A percentile compares a stretch with the other conserved stretches of the same genome.
Evolutionary conservation across 225 moss, liverwort and hornwort genomes (phyloP).

Genomic region (Bryum argenteum): DNA sequence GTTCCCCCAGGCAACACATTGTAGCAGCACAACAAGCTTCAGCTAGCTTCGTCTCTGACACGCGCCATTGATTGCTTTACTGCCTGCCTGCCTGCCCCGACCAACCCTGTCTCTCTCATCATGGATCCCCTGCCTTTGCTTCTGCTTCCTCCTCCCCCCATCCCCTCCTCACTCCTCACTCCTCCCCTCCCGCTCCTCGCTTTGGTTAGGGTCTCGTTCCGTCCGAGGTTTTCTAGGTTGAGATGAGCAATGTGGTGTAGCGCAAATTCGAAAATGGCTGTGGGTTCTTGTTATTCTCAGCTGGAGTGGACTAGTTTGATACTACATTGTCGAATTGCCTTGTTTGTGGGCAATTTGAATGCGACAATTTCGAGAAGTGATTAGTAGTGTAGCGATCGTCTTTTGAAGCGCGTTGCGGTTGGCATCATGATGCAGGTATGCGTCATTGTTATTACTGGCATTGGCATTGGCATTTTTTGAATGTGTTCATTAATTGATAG

Average conservation of each 20-base stretch:
- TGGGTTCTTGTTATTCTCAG: neutral
- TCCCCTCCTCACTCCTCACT: neutral
- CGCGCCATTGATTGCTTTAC: constrained; percentile 38
- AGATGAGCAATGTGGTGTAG: too few species aligned
- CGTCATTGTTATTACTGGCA: too few species aligned
- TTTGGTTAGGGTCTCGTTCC: constrained; percentile 25
- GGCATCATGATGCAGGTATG: constrained; percentile 54
- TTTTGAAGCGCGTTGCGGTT: constrained; percentile 16
- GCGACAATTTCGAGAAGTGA: constrained; percentile 23
- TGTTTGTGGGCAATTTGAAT: constrained; percentile 7
- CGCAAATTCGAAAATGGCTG: constrained; percentile 19
- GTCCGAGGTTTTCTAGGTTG: neutral
- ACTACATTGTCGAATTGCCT: constrained; percentile 13
- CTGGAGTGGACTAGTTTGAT: constrained; percentile 5
- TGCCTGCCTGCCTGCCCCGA: constrained; percentile 17
- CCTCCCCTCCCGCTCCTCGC: neutral
- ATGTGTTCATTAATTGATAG: too few species aligned
- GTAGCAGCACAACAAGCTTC: neutral
- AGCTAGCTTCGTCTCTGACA: constrained; percentile 16
- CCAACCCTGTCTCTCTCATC: constrained; percentile 36
- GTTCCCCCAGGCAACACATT: neutral
- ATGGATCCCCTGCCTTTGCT: constrained; percentile 14
- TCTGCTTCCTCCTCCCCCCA: neutral
- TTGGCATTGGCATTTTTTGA: too few species aligned
- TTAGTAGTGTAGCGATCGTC: constrained; percentile 16